These are phyloP conservation scores for Xylaria sp. DNA, from an alignment of 2,329 filamentous ascomycete genomes.

Conservation along the genomic window DNA sequence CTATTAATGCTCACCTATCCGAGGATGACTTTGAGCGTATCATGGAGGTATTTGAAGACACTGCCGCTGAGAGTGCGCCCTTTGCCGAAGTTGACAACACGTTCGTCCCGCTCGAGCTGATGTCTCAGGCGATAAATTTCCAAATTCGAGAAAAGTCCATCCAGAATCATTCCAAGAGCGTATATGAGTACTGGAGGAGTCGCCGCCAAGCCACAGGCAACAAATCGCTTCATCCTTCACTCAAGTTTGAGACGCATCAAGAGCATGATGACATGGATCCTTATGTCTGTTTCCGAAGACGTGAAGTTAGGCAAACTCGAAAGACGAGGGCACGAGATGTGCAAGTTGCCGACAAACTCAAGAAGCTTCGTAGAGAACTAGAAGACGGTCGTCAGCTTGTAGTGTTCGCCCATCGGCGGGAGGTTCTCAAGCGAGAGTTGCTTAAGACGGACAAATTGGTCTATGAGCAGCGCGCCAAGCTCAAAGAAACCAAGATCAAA, in stretches of 20 bases:
- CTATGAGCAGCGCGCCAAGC: conserved; percentile 82
- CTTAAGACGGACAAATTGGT: conserved; percentile 79
- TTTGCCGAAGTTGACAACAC: conserved; percentile 92
- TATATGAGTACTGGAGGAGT: conserved; percentile 91
- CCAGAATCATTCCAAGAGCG: conserved; percentile 72
- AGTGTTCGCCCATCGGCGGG: conserved; percentile 80
- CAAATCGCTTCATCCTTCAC: conserved; percentile 76
- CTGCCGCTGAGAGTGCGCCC: conserved; percentile 82
- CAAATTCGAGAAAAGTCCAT: conserved; percentile 62
- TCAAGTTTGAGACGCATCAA: conserved; percentile 94
- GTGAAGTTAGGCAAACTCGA: conserved; percentile 91
- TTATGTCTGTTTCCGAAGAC: conserved; percentile 96
- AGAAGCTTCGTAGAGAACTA: conserved; percentile 88
- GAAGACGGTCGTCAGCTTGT: conserved; percentile 89
- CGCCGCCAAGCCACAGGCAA: conserved; percentile 75
- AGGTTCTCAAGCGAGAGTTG: conserved; percentile 80
- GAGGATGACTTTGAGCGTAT: conserved; percentile 94
- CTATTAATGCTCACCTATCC: conserved; percentile 73
- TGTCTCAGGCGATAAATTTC: conserved; percentile 73
- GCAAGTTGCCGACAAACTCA: conserved; percentile 93
- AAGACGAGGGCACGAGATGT: conserved; percentile 95
- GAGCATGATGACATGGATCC: conserved; percentile 96
- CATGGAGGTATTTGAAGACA: conserved; percentile 95
- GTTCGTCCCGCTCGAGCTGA: conserved; percentile 79
- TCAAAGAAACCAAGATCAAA: conserved; percentile 90